These are phyloP conservation scores for Ascochyta lentis DNA, from an alignment of 2,329 filamentous ascomycete genomes.

Conservation along the genomic window DNA sequence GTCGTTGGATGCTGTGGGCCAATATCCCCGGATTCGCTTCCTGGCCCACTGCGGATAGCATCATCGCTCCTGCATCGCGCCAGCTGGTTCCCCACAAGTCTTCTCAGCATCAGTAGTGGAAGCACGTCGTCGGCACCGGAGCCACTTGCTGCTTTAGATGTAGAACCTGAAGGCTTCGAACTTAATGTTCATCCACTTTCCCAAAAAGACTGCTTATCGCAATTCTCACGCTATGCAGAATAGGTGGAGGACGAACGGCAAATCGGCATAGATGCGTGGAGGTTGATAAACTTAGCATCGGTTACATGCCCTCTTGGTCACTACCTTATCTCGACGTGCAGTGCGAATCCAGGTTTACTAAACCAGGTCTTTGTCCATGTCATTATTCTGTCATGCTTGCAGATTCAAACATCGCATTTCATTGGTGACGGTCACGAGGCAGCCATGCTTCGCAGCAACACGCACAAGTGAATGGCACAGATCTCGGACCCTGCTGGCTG, in stretches of 20 bases:
- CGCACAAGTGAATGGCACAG: too few species aligned
- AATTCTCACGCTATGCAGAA: neutral
- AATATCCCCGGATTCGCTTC: constrained; percentile 6
- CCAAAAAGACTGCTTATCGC: neutral
- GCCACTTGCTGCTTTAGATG: neutral
- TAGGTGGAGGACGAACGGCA: neutral
- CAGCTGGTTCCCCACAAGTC: neutral
- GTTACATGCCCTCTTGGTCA: neutral
- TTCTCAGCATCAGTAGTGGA: neutral
- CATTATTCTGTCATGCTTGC: neutral
- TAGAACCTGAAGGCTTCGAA: too few species aligned
- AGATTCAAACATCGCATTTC: neutral
- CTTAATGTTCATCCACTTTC: neutral
- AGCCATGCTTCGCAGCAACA: too few species aligned
- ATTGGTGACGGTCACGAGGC: neutral
- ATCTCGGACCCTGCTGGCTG: too few species aligned
- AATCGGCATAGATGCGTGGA: neutral
- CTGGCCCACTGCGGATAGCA: neutral
- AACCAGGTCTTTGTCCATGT: neutral
- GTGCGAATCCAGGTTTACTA: neutral
- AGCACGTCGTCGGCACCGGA: neutral
- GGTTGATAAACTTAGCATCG: neutral
- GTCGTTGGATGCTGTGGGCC: constrained; percentile 4
- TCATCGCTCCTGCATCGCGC: neutral
- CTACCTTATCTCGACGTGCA: constrained; percentile 14